These are phyloP conservation scores for Ephemerocybe angulata DNA, from an alignment of 768 basidiomycete genomes.

Conservation along the genomic window DNA sequence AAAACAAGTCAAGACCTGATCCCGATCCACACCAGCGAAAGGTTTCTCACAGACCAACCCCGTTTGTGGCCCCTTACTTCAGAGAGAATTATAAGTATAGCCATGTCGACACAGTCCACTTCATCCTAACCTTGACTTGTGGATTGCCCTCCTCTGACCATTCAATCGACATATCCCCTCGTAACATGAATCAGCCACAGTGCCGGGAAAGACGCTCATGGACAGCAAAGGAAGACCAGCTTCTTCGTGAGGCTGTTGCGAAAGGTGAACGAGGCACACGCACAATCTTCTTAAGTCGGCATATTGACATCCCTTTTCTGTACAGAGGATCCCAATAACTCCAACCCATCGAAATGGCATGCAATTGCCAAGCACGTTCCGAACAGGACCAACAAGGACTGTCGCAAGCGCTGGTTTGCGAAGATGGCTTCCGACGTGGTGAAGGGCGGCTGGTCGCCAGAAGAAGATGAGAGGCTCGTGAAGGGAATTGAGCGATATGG, in stretches of 20 bases:
- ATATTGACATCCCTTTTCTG: constrained; percentile 14
- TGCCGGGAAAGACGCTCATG: constrained; percentile 51
- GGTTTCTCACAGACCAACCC: constrained; percentile 20
- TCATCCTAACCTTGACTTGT: constrained; percentile 18
- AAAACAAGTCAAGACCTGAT: constrained; percentile 22
- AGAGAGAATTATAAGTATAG: constrained; percentile 18
- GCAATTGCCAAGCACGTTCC: constrained; percentile 61
- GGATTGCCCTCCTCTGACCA: constrained; percentile 11
- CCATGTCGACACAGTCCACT: constrained; percentile 23
- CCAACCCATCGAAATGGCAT: constrained; percentile 60
- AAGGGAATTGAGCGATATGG: constrained; percentile 55
- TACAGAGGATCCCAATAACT: constrained; percentile 53
- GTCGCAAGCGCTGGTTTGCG: constrained; percentile 60
- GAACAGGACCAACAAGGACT: constrained; percentile 61
- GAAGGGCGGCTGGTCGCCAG: constrained; percentile 59
- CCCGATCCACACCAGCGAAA: constrained; percentile 31
- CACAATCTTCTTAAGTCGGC: constrained; percentile 3
- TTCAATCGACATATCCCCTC: constrained; percentile 24
- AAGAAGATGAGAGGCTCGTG: constrained; percentile 56
- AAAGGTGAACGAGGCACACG: constrained; percentile 32
- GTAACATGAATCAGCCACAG: constrained; percentile 1
- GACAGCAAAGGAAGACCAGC: constrained; percentile 50
- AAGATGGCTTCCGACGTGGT: constrained; percentile 62
- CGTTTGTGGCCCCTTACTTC: constrained; percentile 3
- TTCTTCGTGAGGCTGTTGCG: constrained; percentile 48